Conservation (phyloP, 139 green algal genomes). For the Chlamydomonas schloesseri region DNA sequence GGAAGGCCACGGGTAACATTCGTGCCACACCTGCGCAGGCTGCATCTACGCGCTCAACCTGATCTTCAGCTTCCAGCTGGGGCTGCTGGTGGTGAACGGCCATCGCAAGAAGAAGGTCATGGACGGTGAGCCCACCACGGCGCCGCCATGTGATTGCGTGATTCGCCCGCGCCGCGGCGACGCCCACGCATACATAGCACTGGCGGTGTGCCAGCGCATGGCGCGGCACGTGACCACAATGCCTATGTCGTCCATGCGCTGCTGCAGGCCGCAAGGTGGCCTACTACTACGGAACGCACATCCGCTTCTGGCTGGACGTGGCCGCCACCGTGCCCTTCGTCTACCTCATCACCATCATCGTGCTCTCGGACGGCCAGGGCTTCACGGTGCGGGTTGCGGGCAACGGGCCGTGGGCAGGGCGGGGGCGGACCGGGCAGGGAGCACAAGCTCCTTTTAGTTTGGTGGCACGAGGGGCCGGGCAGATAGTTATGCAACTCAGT, state of each 20-base stretch:
- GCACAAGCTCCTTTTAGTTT: too few relatives aligned
- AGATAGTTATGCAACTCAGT: too few relatives aligned
- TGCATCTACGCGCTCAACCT: slow-evolving; percentile 44
- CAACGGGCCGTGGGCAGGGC: too few relatives aligned
- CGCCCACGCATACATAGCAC: too few relatives aligned
- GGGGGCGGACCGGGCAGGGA: too few relatives aligned
- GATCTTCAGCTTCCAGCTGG: slow-evolving; percentile 36
- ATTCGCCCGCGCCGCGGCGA: too few relatives aligned
- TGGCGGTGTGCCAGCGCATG: too few relatives aligned
- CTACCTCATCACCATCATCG: slow-evolving; percentile 43
- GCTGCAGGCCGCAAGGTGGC: slow-evolving; percentile 2
- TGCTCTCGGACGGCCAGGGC: not conserved
- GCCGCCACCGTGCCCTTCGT: slow-evolving; percentile 39
- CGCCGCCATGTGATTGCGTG: too few relatives aligned
- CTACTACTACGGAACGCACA: slow-evolving; percentile 29
- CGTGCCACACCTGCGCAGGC: slow-evolving; percentile 6
- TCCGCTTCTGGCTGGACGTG: slow-evolving; percentile 30
- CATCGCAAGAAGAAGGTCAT: slow-evolving; percentile 21
- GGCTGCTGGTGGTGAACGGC: slow-evolving; percentile 10
- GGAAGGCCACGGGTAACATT: too few relatives aligned
- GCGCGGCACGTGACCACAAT: too few relatives aligned
- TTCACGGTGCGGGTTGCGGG: slow-evolving; percentile 1
- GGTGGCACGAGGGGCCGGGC: too few relatives aligned
- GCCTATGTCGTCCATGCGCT: too few relatives aligned
- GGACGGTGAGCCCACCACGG: slow-evolving; percentile 30